These are phyloP conservation scores for Spirogloea muscicola DNA, from an alignment of 139 green algal species.

Conservation along the genomic window DNA sequence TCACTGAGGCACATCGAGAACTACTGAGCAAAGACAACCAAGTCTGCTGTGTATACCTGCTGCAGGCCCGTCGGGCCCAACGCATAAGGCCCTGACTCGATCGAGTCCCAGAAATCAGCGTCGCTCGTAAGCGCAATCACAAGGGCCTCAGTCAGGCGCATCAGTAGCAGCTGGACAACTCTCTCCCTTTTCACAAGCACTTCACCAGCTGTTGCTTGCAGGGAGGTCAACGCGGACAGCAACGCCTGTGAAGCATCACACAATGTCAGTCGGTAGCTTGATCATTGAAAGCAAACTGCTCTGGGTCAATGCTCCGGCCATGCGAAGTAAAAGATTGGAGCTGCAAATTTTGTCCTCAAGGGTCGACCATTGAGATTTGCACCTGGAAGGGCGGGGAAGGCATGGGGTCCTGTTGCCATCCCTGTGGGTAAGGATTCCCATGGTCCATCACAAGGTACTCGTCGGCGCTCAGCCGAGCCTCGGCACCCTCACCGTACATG, in stretches of 20 bases:
- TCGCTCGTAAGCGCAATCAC: slow-evolving; percentile 32
- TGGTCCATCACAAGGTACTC: slow-evolving; percentile 32
- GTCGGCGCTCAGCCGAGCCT: slow-evolving; percentile 10
- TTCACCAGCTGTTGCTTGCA: slow-evolving; percentile 3
- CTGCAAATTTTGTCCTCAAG: background rate
- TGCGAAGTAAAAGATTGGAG: background rate
- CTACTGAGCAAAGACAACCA: background rate
- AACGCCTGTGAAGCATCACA: background rate
- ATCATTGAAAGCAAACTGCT: background rate
- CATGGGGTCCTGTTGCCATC: slow-evolving; percentile 15
- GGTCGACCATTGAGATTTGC: background rate
- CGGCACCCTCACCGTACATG: slow-evolving; percentile 33
- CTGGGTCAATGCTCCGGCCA: background rate
- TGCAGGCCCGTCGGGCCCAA: slow-evolving; percentile 31
- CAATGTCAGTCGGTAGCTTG: background rate
- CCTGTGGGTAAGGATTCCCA: background rate
- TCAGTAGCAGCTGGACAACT: slow-evolving; percentile 38
- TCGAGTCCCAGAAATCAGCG: slow-evolving; percentile 24
- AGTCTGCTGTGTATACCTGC: slow-evolving; percentile 10
- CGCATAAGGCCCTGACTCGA: slow-evolving; percentile 16
- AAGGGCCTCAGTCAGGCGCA: slow-evolving; percentile 37
- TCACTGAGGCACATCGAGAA: background rate
- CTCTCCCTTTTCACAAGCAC: slow-evolving; percentile 26
- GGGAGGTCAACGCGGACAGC: slow-evolving; percentile 11
- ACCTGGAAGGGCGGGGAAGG: slow-evolving; percentile 31